Evolutionary conservation across 441 rosid genomes (phyloP).

Genomic region (Pelargonium exstipulatum): DNA sequence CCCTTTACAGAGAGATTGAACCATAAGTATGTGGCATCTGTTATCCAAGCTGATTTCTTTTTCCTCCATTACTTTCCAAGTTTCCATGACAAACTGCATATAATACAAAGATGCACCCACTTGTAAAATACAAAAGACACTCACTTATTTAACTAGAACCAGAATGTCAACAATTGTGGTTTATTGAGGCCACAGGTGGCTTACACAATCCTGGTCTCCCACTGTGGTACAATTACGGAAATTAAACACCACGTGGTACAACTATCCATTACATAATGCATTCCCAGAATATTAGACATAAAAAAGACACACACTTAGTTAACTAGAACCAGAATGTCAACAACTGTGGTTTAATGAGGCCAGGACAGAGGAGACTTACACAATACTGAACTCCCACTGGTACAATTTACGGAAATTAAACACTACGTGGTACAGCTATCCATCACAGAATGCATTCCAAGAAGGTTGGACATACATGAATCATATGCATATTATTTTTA

Average conservation of each 20-base stretch:
- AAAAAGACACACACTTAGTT: slow-evolving; percentile 14
- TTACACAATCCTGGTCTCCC: neutral
- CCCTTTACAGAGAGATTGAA: slow-evolving; percentile 68
- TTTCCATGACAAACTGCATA: slow-evolving; percentile 84
- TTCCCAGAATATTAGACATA: slow-evolving; percentile 1
- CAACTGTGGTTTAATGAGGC: neutral
- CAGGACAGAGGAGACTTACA: neutral
- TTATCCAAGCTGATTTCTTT: slow-evolving; percentile 41
- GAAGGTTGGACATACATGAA: neutral
- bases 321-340: neutral
- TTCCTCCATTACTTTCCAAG: slow-evolving; percentile 63
- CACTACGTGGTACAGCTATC: neutral
- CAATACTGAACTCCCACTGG: neutral
- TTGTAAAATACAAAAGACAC: slow-evolving; percentile 15
- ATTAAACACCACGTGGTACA: neutral
- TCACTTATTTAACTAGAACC: slow-evolving; percentile 7
- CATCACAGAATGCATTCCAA: slow-evolving; percentile 2
- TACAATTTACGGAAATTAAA: neutral
- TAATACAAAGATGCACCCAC: slow-evolving; percentile 23
- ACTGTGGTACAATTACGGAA: neutral
- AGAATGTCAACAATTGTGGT: neutral
- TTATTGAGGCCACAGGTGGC: neutral
- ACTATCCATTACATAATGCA: neutral
- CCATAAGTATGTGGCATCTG: slow-evolving; percentile 47
- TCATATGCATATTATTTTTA: neutral